phyloP scores from a whole-genome alignment of 441 rosid genomes.

The Populus tomentosa region DNA sequence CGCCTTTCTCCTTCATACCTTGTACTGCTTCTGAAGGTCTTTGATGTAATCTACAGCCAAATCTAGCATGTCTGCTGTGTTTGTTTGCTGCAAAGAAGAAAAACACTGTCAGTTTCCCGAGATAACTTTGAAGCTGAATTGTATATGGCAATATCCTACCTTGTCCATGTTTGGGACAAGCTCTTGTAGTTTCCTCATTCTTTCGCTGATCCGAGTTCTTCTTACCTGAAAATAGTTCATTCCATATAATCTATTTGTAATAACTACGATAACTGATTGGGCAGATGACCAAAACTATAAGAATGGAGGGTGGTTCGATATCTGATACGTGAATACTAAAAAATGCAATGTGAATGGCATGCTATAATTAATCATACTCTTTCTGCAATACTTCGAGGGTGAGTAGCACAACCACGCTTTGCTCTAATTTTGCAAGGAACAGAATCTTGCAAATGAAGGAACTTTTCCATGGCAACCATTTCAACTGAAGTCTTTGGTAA shows the following conservation, averaged over 20 bases:
- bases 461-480: slow-evolving; percentile 54
- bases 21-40: slow-evolving; percentile 44
- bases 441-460: slow-evolving; percentile 66
- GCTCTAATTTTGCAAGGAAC: slow-evolving; percentile 91
- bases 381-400: slow-evolving; percentile 97
- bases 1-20: slow-evolving; percentile 23
- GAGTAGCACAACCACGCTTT: slow-evolving; percentile 97
- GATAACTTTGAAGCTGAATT: background rate
- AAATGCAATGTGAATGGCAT: background rate
- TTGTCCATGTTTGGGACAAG: slow-evolving; percentile 39
- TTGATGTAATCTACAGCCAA: slow-evolving; percentile 45
- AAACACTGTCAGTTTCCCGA: background rate
- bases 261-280: background rate
- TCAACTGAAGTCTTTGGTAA: slow-evolving; percentile 58
- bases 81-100: slow-evolving; percentile 37
- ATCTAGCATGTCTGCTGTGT: slow-evolving; percentile 48
- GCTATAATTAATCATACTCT: slow-evolving; percentile 41
- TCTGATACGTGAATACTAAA: background rate
- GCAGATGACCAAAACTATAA: too few species aligned
- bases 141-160: slow-evolving; percentile 7
- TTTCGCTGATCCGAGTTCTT: slow-evolving; percentile 35
- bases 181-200: slow-evolving; percentile 35
- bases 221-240: slow-evolving; percentile 19
- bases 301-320: background rate
- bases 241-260: background rate